These are phyloP conservation scores for Ceratocystis ficicola DNA, from an alignment of 2,329 filamentous ascomycete genomes.

Conservation along the genomic window DNA sequence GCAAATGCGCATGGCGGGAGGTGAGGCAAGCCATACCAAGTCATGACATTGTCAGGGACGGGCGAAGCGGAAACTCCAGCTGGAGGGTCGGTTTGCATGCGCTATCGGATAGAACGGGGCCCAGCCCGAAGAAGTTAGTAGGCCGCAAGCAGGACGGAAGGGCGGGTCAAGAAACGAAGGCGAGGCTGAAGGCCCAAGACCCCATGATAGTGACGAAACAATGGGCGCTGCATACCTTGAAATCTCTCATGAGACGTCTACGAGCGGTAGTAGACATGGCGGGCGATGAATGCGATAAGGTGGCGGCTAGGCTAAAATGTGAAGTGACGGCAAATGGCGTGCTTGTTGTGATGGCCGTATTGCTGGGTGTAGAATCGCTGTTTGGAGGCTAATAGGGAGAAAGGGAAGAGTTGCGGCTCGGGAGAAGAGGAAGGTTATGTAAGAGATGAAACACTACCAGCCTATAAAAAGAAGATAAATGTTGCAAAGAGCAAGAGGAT, in stretches of 20 bases:
- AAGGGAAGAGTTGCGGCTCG: neutral
- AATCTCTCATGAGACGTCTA: conserved; percentile 95
- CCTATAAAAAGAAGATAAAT: neutral
- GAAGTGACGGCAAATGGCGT: neutral
- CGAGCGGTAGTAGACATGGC: conserved; percentile 79
- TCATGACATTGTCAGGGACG: conserved; percentile 94
- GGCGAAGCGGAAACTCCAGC: conserved; percentile 94
- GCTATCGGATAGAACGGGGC: conserved; percentile 39
- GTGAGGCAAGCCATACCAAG: conserved; percentile 50
- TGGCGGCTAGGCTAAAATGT: too few species aligned
- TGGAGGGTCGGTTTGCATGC: conserved; percentile 98
- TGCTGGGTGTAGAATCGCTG: neutral
- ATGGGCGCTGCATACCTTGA: conserved; percentile 58
- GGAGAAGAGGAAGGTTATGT: neutral
- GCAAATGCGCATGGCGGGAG: neutral
- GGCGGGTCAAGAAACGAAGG: neutral
- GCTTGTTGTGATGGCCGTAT: neutral
- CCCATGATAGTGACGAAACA: neutral
- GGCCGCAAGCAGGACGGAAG: neutral
- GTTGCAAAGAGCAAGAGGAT: neutral
- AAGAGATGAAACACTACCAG: neutral
- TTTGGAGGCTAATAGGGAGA: neutral
- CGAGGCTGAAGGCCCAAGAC: neutral
- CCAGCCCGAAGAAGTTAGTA: conserved; percentile 21
- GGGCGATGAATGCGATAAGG: conserved; percentile 1